Base-by-base conservation (phyloP, 2,329 filamentous ascomycete species). In the Paradendryphiella salina region DNA sequence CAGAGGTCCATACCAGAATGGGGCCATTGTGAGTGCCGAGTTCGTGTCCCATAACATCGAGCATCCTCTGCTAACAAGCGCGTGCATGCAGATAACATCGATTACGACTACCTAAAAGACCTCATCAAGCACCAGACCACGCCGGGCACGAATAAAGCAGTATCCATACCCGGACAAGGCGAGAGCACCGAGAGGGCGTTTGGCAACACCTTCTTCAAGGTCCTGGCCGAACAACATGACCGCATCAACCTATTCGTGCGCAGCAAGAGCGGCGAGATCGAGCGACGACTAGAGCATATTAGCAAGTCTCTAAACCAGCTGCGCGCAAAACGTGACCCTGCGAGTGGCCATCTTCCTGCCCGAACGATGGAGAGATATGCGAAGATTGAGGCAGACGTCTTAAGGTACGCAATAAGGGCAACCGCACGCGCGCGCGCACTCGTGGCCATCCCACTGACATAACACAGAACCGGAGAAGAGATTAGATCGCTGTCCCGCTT, bases 101-200 rank as follows among this genome's bases (percentile, higher is more conserved):
- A 94, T 73, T 95, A 95, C 79, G 90, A 93, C 71, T 88, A 88
- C 40, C 82, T 95, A 57, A 95, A 95, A 74, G 82, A 89, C 71
- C 81, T 89, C 65, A 93, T 95, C 78, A 94, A 93, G 72, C 82
- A 82, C 53, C 83, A 90, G 68, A 95, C 90, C 1, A 87, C 85
- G 10, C 82, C 81, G 36, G 84, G 86, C 71, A 84, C 88, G 63
- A 86, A 85, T 21, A 80, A 79, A 60, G 86, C 87, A 37, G 84
- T 91, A 48, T 80, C 85, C 15, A 92, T 94, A 46, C 89, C 89
- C 1, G 88, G 88, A 13, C 84, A 87, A 46, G 73, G 73, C 54
- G 72, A 75, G 50, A 79, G 71, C 38, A 73, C 79, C 59, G 84
- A 87, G 67, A 72, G 75, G 60, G 81, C 78, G 46, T 90, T 93